Percentiles rank a stretch among this genome's conserved stretches.
These are phyloP conservation scores for Debaryomyces prosopidis DNA, from an alignment of 805 yeast genomes.

Conservation along the genomic window DNA sequence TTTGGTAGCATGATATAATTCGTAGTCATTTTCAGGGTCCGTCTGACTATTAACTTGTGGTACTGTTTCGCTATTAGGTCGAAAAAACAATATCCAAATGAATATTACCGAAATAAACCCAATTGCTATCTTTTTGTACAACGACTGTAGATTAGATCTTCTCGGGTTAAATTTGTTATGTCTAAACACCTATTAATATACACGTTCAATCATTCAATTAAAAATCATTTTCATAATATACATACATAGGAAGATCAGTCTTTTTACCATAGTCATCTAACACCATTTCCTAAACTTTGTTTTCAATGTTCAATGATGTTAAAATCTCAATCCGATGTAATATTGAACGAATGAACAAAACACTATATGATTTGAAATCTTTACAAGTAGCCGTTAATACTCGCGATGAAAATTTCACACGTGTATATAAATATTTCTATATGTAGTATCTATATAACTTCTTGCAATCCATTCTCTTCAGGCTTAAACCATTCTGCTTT, in stretches of 20 bases:
- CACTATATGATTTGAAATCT: neutral
- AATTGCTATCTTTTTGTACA: constrained; percentile 7
- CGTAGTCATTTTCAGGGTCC: constrained; percentile 13
- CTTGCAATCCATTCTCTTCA: constrained; percentile 35
- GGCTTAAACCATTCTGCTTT: constrained; percentile 71
- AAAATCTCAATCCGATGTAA: neutral
- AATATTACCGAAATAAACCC: constrained; percentile 7
- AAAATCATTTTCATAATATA: constrained; percentile 2
- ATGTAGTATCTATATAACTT: constrained; percentile 22
- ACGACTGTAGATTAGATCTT: constrained; percentile 5
- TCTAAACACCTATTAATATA: constrained; percentile 8
- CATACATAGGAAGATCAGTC: constrained; percentile 50
- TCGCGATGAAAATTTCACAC: constrained; percentile 3
- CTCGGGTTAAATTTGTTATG: constrained; percentile 23
- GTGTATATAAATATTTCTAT: constrained; percentile 5
- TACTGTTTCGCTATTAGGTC: neutral
- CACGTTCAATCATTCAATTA: neutral
- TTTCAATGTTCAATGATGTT: neutral
- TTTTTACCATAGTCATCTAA: constrained; percentile 40
- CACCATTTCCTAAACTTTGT: constrained; percentile 14
- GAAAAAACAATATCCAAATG: constrained; percentile 4
- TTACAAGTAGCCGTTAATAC: neutral
- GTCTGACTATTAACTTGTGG: neutral
- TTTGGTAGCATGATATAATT: constrained; percentile 30
- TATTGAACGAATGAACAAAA: too few species aligned